Conservation (phyloP, 306 rosid genomes). For the Psophocarpus tetragonolobus region DNA sequence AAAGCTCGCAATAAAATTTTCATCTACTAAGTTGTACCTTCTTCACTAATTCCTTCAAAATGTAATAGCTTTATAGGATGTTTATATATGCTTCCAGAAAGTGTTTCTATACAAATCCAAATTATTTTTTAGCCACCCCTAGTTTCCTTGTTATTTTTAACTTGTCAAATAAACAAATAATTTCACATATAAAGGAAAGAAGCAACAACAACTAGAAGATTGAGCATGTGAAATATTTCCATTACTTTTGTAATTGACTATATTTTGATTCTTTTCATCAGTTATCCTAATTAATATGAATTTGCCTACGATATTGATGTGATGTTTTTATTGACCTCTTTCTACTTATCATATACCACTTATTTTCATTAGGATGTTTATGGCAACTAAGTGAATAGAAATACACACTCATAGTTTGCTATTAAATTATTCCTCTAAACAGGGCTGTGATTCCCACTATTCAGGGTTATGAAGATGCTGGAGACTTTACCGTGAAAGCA, state of each 20-base stretch:
- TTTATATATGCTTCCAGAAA: neutral
- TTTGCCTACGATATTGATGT: neutral
- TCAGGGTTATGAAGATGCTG: slow-evolving; percentile 99
- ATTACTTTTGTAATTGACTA: neutral
- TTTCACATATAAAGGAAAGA: neutral
- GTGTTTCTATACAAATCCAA: neutral
- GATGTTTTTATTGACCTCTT: slow-evolving; percentile 1
- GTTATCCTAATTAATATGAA: slow-evolving; percentile 23
- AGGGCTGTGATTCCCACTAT: slow-evolving; percentile 97
- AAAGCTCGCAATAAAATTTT: neutral
- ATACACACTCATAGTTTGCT: slow-evolving; percentile 50
- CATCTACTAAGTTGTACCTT: neutral
- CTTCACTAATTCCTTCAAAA: neutral
- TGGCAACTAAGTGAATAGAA: slow-evolving; percentile 37
- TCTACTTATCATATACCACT: neutral
- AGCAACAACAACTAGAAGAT: slow-evolving; percentile 3
- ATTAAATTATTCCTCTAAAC: slow-evolving; percentile 63
- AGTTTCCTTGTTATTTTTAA: neutral
- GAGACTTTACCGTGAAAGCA: slow-evolving; percentile 78
- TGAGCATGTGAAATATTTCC: neutral
- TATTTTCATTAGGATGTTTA: slow-evolving; percentile 28
- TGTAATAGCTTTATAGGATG: neutral
- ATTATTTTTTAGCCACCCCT: neutral
- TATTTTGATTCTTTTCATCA: neutral
- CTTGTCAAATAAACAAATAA: neutral